Conservation (phyloP, 768 basidiomycete genomes). For the Trametes cubensis region DNA sequence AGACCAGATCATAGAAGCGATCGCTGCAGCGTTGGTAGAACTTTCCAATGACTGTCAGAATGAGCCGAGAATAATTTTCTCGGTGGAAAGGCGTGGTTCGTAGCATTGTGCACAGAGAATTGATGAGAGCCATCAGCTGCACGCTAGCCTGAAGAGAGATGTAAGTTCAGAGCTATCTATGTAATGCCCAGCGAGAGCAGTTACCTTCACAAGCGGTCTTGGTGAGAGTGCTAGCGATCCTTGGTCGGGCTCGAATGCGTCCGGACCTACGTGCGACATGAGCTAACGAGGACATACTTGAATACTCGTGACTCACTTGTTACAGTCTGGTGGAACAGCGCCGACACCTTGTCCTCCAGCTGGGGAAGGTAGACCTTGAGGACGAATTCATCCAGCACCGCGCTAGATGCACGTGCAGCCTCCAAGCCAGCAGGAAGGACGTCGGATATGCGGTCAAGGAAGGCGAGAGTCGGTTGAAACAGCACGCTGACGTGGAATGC, state of each 20-base stretch:
- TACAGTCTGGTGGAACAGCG: conserved; percentile 84
- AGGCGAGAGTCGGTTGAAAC: conserved; percentile 92
- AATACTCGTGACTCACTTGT: conserved; percentile 50
- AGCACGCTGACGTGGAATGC: conserved; percentile 93
- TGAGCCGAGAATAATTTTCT: conserved; percentile 92
- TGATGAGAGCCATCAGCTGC: conserved; percentile 85
- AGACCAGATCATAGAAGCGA: conserved; percentile 76
- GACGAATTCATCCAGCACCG: conserved; percentile 90
- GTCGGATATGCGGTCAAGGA: conserved; percentile 72
- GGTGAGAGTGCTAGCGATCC: conserved; percentile 62
- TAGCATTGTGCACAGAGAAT: conserved; percentile 90
- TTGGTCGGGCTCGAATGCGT: conserved; percentile 86
- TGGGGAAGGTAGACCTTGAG: conserved; percentile 91
- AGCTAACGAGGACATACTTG: neutral
- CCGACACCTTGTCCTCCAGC: conserved; percentile 89
- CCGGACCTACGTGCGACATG: conserved; percentile 54
- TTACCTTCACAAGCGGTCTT: conserved; percentile 80
- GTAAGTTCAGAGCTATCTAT: neutral
- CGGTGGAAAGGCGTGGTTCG: conserved; percentile 90
- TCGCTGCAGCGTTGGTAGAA: conserved; percentile 95
- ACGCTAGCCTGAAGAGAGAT: conserved; percentile 63
- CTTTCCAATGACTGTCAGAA: conserved; percentile 91
- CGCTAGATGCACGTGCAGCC: conserved; percentile 63
- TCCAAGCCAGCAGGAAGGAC: conserved; percentile 76
- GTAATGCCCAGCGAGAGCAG: neutral